Evolutionary conservation across 2,329 filamentous ascomycete species (phyloP), one percentile per base, ranked within the genome.

Genomic region (Pestalotiopsis sp.): DNA sequence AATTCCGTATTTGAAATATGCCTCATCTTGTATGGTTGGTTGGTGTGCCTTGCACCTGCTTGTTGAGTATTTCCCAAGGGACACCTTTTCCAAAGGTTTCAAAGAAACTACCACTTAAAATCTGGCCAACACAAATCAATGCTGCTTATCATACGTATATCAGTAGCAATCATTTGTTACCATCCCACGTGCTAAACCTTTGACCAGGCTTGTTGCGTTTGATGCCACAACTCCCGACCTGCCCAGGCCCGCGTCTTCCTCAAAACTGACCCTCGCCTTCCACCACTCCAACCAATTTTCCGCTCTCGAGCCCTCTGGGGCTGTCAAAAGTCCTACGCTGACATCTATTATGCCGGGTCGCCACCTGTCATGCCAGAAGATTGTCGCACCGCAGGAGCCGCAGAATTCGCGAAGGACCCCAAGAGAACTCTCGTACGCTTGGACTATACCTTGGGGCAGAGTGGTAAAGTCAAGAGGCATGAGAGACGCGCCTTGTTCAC

Each of bases 261-360:
- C 77, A 76, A 88, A 92, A 71, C 89, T 90, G 4, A 91, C 83
- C 67, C 87, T 81, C 2, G 76, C 81, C 2, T 80, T 86, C 76
- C 84, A 86, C 91, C 91, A 93, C 25, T 89, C 83, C 57, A 93
- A 73, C 88, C 88, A 91, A 0, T 75, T 76, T 74, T 88, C 85
- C 3, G 86, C 88, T 70, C 86, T 82, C 0, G 85, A 84, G 0
- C 89, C 89, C 58, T 85, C 83, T 0, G 75, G 68, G 0, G 84
- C 83, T 57, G 81, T 80, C 4, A 92, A 75, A 52, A 92, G 72
- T 0, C 91, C 91, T 9, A 86, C 84, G 70, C 89, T 91, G 9
- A 93, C 85, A 77, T 93, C 90, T 17, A 92, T 82, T 20, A 92
- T 75, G 3, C 84, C 82, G 0, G 86, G 82, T 52, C 89, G 80